These are phyloP conservation scores for Fusarium sp. DNA, from an alignment of 2,329 filamentous ascomycete species.

Conservation along the genomic window DNA sequence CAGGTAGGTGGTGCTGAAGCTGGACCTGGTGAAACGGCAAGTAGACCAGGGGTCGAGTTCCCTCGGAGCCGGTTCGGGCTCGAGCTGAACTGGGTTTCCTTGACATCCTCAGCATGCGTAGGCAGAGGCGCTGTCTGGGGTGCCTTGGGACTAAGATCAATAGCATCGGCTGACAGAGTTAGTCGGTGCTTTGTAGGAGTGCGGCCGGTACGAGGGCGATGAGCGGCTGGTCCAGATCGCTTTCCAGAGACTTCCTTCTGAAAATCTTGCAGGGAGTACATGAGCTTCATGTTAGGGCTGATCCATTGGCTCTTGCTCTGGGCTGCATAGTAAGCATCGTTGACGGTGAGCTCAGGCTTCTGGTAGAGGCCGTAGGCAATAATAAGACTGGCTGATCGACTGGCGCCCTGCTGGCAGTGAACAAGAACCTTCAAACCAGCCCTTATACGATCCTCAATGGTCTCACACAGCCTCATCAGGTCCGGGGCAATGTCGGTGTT, in stretches of 20 bases:
- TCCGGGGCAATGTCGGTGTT: slow-evolving; percentile 87
- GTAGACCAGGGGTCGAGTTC: slow-evolving; percentile 63
- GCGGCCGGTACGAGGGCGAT: slow-evolving; percentile 61
- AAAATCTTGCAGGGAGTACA: slow-evolving; percentile 90
- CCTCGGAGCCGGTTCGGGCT: slow-evolving; percentile 61
- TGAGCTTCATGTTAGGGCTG: slow-evolving; percentile 90
- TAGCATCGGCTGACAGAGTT: slow-evolving; percentile 69
- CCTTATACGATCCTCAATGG: slow-evolving; percentile 77
- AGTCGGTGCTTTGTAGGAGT: slow-evolving; percentile 70
- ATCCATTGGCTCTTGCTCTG: slow-evolving; percentile 89
- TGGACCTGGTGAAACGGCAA: slow-evolving; percentile 68
- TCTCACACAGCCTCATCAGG: slow-evolving; percentile 78
- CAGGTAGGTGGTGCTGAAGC: slow-evolving; percentile 74
- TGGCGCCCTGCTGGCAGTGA: slow-evolving; percentile 88
- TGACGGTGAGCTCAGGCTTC: slow-evolving; percentile 79
- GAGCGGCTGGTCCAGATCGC: slow-evolving; percentile 57
- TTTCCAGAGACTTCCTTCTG: slow-evolving; percentile 70
- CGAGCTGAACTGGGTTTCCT: slow-evolving; percentile 50
- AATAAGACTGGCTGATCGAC: slow-evolving; percentile 85
- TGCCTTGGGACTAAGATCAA: slow-evolving; percentile 63
- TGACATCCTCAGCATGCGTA: slow-evolving; percentile 59
- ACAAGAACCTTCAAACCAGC: slow-evolving; percentile 83
- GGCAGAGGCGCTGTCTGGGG: slow-evolving; percentile 71
- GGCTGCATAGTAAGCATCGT: slow-evolving; percentile 84
- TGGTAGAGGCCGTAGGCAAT: slow-evolving; percentile 87